Conservation (phyloP, 1,284 basidiomycete species). For the Cryptococcus amylolentus region DNA sequence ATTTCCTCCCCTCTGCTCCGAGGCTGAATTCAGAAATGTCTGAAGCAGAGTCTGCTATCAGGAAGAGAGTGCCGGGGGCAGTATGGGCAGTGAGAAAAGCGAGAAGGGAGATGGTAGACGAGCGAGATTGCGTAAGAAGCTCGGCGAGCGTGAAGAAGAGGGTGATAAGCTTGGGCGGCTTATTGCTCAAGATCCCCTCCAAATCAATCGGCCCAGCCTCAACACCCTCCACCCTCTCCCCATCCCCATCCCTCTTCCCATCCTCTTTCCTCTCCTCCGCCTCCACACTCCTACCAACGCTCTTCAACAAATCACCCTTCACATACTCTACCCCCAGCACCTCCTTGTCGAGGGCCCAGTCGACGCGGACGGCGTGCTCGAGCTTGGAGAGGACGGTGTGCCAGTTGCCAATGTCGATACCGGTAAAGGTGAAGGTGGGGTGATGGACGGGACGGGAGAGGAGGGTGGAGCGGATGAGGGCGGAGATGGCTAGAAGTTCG, state of each 20-base stretch:
- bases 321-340: constrained; percentile 26
- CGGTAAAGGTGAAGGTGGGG: constrained; percentile 25
- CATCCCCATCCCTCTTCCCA: background rate
- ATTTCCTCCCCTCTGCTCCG: constrained; percentile 35
- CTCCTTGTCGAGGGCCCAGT: constrained; percentile 31
- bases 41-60: constrained; percentile 49
- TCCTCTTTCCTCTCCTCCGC: constrained; percentile 5
- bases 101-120: constrained; percentile 46
- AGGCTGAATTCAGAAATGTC: constrained; percentile 44
- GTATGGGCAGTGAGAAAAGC: constrained; percentile 36
- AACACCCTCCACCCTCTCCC: background rate
- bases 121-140: constrained; percentile 48
- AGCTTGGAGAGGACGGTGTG: constrained; percentile 29
- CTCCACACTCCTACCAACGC: background rate
- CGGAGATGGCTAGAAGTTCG: constrained; percentile 47
- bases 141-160: constrained; percentile 52
- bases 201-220: constrained; percentile 6
- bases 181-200: constrained; percentile 1
- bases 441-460: constrained; percentile 9
- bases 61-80: constrained; percentile 46
- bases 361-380: constrained; percentile 14
- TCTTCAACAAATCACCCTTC: constrained; percentile 36
- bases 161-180: constrained; percentile 38
- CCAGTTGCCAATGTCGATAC: constrained; percentile 48
- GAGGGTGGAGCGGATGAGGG: constrained; percentile 24